phyloP scores from a whole-genome alignment of 2,329 filamentous ascomycete genomes.

The Albophoma yamanashiensis region DNA sequence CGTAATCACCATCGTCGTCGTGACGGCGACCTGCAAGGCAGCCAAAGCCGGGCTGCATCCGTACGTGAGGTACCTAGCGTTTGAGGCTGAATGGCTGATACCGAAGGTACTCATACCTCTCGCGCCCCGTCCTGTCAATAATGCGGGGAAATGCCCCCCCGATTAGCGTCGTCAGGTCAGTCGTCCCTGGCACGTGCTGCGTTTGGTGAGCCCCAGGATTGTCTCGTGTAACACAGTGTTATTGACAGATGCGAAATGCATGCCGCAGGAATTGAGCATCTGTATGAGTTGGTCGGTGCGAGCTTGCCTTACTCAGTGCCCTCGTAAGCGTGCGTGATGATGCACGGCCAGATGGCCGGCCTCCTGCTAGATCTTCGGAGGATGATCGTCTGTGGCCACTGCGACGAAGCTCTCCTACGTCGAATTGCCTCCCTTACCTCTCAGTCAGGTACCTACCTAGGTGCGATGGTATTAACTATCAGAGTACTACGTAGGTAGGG shows the following conservation, averaged over 20 bases:
- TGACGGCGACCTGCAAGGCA: neutral
- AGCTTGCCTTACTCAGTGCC: neutral
- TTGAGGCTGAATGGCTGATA: too few species aligned
- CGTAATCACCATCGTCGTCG: neutral
- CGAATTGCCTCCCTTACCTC: too few species aligned
- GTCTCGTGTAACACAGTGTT: neutral
- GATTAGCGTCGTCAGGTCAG: neutral
- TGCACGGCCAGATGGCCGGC: too few species aligned
- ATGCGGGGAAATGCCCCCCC: neutral
- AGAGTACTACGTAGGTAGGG: too few species aligned
- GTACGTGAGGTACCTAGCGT: too few species aligned
- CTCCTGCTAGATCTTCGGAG: neutral
- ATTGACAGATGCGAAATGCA: neutral
- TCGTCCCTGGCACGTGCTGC: conserved; percentile 2
- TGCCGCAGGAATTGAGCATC: neutral
- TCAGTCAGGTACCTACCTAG: neutral
- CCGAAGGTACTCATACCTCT: too few species aligned
- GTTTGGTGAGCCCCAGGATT: neutral
- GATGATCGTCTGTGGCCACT: neutral
- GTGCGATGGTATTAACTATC: neutral
- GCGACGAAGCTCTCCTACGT: too few species aligned
- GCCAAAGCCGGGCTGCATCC: too few species aligned
- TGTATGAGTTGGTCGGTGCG: neutral
- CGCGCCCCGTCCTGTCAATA: neutral
- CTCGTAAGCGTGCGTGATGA: neutral